phyloP scores from a whole-genome alignment of 495 filamentous ascomycete species.

The Xylaria acuta region DNA sequence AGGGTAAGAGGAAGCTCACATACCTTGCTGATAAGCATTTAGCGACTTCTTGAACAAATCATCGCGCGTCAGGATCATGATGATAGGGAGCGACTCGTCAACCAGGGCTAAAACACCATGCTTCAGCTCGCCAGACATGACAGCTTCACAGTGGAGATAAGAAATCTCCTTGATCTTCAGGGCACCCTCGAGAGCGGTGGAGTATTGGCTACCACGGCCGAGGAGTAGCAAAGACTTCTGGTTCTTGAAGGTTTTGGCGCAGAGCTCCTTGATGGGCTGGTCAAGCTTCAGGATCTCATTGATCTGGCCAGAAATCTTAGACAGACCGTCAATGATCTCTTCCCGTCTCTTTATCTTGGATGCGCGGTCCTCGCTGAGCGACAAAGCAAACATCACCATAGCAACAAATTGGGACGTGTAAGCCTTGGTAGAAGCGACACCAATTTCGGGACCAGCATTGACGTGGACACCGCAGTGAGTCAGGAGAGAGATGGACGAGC shows the following conservation, averaged over 20 bases:
- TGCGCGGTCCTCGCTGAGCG: slow-evolving; percentile 91
- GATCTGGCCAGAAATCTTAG: slow-evolving; percentile 88
- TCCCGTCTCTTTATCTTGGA: slow-evolving; percentile 92
- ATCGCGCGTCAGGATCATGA: slow-evolving; percentile 98
- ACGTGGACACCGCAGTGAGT: slow-evolving; percentile 99
- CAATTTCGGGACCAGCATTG: slow-evolving; percentile 97
- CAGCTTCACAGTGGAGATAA: slow-evolving; percentile 98
- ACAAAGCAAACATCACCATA: slow-evolving; percentile 99
- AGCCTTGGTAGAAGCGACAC: slow-evolving; percentile 98
- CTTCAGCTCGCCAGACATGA: slow-evolving; percentile 99
- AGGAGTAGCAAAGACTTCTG: slow-evolving; percentile 95
- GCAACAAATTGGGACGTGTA: slow-evolving; percentile 99
- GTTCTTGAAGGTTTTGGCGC: slow-evolving; percentile 88
- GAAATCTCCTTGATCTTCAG: slow-evolving; percentile 99
- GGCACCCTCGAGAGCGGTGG: slow-evolving; percentile 96
- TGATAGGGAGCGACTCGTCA: slow-evolving; percentile 97
- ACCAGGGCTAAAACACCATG: slow-evolving; percentile 97
- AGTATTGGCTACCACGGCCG: slow-evolving; percentile 93
- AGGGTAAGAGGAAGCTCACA: slow-evolving; percentile 36
- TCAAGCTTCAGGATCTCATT: slow-evolving; percentile 88
- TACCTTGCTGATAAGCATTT: slow-evolving; percentile 98
- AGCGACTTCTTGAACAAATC: slow-evolving; percentile 95
- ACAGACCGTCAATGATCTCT: slow-evolving; percentile 95
- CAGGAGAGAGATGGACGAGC: slow-evolving; percentile 95
- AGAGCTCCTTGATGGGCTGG: slow-evolving; percentile 90